Evolutionary conservation across 169 alveolate genomes (phyloP).

Genomic region (Perkinsus chesapeaki): DNA sequence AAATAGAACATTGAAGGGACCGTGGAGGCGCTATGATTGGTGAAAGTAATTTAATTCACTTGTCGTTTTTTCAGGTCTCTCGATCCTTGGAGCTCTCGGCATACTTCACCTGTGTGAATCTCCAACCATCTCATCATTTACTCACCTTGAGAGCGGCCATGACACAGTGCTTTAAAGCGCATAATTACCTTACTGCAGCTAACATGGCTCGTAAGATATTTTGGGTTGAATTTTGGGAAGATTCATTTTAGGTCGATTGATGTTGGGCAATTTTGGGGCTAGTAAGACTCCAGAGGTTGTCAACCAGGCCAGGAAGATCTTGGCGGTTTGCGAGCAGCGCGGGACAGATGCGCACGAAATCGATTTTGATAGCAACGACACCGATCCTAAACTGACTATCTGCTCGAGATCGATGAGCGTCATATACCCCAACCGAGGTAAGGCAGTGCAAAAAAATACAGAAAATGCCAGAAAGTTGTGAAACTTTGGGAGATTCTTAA

Average conservation of each 20-base stretch:
- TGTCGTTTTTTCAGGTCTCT: background rate
- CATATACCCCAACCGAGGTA: background rate
- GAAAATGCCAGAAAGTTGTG: background rate
- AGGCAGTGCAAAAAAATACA: no score
- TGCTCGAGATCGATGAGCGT: background rate
- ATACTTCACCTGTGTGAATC: slow-evolving; percentile 45
- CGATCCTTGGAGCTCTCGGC: slow-evolving; percentile 44
- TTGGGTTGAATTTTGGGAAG: background rate
- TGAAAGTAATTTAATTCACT: background rate
- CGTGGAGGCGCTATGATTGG: no score
- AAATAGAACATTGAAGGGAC: no score
- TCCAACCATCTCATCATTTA: slow-evolving; percentile 47
- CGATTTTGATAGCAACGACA: slow-evolving; percentile 41
- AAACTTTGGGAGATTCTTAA: background rate
- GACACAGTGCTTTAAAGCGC: slow-evolving; percentile 46
- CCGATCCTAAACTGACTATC: background rate
- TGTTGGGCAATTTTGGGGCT: background rate
- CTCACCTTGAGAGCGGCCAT: slow-evolving; percentile 48
- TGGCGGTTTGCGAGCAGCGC: slow-evolving; percentile 47
- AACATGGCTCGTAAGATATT: background rate
- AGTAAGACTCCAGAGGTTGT: slow-evolving; percentile 22
- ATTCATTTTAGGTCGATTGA: background rate
- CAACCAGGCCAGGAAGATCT: slow-evolving; percentile 42
- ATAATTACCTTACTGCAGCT: slow-evolving; percentile 50
- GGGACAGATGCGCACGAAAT: slow-evolving; percentile 46